Conservation (phyloP, 2,329 filamentous ascomycete genomes). For the Hirsutella minnesotensis region DNA sequence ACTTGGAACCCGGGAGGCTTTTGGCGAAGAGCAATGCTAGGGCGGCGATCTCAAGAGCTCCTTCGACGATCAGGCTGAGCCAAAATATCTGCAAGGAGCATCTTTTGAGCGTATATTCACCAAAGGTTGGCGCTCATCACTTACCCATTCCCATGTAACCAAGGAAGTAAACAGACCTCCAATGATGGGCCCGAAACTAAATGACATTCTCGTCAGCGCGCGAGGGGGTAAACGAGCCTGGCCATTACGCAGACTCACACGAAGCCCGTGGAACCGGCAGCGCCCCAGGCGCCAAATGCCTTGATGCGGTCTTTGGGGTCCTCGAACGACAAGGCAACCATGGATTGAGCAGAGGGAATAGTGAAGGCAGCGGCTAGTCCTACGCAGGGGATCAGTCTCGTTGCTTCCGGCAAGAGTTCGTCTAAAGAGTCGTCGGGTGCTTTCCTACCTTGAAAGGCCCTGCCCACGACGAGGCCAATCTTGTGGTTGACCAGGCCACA, state of each 20-base stretch:
- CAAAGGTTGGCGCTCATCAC: too few relatives aligned
- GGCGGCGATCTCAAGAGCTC: constrained; percentile 3
- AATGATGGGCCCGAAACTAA: constrained; percentile 6
- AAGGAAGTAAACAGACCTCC: constrained; percentile 6
- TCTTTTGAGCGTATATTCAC: too few relatives aligned
- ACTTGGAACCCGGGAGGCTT: constrained; percentile 2
- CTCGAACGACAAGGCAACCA: constrained; percentile 5
- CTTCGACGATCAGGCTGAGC: constrained; percentile 4
- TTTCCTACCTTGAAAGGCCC: constrained; percentile 4
- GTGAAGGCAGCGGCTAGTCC: constrained; percentile 5
- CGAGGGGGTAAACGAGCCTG: not conserved
- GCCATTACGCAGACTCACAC: constrained; percentile 3
- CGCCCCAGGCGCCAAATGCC: constrained; percentile 6
- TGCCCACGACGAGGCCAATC: constrained; percentile 3
- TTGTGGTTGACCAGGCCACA: constrained; percentile 3
- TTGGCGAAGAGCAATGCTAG: constrained; percentile 3
- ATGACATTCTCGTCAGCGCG: not conserved
- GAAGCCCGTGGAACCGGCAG: constrained; percentile 5
- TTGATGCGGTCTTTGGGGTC: constrained; percentile 3
- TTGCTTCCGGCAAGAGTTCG: too few relatives aligned
- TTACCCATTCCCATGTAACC: constrained; percentile 5
- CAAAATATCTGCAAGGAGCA: constrained; percentile 6
- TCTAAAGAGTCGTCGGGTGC: too few relatives aligned
- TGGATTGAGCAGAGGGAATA: constrained; percentile 5
- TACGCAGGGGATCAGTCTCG: not conserved